These are phyloP conservation scores for Trichosporon sp. DNA, from an alignment of 1,284 basidiomycete genomes.

Conservation along the genomic window DNA sequence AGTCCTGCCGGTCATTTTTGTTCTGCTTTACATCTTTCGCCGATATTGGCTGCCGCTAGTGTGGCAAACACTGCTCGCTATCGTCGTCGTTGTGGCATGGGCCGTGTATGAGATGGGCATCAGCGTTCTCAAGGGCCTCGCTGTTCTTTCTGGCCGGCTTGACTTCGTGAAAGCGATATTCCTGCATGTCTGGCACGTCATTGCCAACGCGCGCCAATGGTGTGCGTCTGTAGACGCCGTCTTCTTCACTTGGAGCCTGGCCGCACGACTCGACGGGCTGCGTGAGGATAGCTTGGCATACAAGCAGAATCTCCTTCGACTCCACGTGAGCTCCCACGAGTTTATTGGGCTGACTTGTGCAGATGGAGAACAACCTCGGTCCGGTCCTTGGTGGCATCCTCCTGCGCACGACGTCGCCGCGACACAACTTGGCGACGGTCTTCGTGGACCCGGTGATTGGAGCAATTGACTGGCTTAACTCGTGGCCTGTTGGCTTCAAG, in stretches of 20 bases:
- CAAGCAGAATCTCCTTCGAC: background rate
- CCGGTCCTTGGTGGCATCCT: background rate
- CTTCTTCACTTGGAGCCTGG: background rate
- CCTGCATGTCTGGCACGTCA: background rate
- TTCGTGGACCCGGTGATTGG: conserved; percentile 15
- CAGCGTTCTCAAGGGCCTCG: background rate
- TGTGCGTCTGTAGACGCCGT: background rate
- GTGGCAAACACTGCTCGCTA: background rate
- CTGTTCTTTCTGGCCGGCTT: background rate
- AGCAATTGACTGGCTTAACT: conserved; percentile 67
- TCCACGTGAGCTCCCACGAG: background rate
- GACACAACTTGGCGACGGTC: background rate
- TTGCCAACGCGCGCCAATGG: background rate
- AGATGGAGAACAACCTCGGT: background rate
- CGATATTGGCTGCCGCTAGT: background rate
- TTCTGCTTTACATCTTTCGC: background rate
- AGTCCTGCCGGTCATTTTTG: background rate
- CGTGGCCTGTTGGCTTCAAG: conserved; percentile 94
- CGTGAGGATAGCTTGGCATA: background rate
- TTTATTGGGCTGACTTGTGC: background rate
- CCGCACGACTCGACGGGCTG: background rate
- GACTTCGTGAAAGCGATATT: background rate
- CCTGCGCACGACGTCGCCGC: background rate
- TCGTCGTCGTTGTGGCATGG: background rate
- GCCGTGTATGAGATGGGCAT: background rate